phyloP scores from a whole-genome alignment of 306 rosid species.

The Prunus kanzakura region DNA sequence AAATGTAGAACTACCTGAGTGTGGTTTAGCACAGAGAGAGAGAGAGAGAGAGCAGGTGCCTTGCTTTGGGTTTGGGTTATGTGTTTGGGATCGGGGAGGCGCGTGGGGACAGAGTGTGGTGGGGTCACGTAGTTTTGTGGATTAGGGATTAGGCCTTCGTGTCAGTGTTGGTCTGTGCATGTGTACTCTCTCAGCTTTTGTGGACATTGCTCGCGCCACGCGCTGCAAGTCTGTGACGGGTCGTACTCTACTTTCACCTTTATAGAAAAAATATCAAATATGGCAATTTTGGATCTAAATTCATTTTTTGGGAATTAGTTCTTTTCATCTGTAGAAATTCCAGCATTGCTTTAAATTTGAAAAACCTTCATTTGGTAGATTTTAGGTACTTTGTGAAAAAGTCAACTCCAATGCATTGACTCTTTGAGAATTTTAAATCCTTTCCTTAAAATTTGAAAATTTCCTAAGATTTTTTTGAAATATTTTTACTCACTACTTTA shows the following conservation, averaged over 20 bases:
- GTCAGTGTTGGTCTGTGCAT: conserved; percentile 7
- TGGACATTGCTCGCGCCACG: neutral
- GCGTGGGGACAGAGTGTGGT: conserved; percentile 1
- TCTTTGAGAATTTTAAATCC: too few relatives aligned
- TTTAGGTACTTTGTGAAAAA: neutral
- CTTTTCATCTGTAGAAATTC: neutral
- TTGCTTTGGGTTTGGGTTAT: conserved; percentile 9
- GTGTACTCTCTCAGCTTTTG: neutral
- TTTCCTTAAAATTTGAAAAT: too few relatives aligned
- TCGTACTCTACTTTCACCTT: too few relatives aligned
- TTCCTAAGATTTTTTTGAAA: fast-evolving
- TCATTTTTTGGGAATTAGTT: neutral
- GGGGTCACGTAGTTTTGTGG: neutral
- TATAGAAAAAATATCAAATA: too few relatives aligned
- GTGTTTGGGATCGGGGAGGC: conserved; percentile 13
- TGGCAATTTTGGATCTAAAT: too few relatives aligned
- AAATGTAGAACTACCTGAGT: neutral
- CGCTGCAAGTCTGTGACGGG: neutral
- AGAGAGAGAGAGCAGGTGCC: neutral
- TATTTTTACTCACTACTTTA: too few relatives aligned
- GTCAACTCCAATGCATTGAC: too few relatives aligned
- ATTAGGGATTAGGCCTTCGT: conserved; percentile 3
- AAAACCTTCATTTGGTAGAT: neutral
- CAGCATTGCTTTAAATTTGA: neutral
- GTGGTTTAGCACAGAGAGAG: neutral